Evolutionary conservation across 164 flowering plant genomes (phyloP).

Genomic region (Nymphaea colorata): DNA sequence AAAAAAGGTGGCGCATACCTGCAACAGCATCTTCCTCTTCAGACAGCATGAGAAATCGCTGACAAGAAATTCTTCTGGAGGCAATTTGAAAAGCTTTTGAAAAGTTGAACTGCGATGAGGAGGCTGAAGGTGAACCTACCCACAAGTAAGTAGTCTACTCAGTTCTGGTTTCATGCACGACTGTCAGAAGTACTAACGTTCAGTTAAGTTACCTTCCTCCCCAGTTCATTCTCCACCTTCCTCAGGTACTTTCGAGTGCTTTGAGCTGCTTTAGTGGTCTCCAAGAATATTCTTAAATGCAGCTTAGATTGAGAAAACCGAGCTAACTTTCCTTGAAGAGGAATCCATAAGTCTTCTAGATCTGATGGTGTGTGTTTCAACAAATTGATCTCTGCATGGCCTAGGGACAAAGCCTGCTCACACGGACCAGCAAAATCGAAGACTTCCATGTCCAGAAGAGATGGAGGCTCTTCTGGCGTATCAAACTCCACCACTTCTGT

Average conservation of each 20-base stretch:
- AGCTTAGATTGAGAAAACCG: conserved; percentile 60
- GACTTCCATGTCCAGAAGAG: conserved; percentile 75
- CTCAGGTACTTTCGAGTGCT: conserved; percentile 55
- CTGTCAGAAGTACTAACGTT: background rate
- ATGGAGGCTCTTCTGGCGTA: conserved; percentile 82
- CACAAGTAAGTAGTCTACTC: background rate
- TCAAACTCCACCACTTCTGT: conserved; percentile 88
- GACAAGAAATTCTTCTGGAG: conserved; percentile 75
- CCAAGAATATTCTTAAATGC: conserved; percentile 67
- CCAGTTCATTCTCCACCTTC: conserved; percentile 82
- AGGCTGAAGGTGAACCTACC: conserved; percentile 55
- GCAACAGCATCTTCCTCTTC: conserved; percentile 66
- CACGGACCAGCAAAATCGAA: conserved; percentile 81
- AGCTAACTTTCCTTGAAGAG: conserved; percentile 61
- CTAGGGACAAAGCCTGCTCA: conserved; percentile 63
- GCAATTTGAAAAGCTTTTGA: conserved; percentile 68
- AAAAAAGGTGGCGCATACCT: conserved; percentile 24
- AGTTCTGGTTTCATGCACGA: background rate
- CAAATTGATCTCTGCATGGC: conserved; percentile 76
- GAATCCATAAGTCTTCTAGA: conserved; percentile 68
- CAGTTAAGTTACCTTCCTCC: conserved; percentile 49
- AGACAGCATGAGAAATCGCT: conserved; percentile 57
- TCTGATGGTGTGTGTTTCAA: conserved; percentile 51
- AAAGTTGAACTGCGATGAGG: conserved; percentile 65
- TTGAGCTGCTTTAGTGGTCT: conserved; percentile 58